These are phyloP conservation scores for Komagataea norvegica DNA, from an alignment of 1,139 yeast species.

Conservation along the genomic window DNA sequence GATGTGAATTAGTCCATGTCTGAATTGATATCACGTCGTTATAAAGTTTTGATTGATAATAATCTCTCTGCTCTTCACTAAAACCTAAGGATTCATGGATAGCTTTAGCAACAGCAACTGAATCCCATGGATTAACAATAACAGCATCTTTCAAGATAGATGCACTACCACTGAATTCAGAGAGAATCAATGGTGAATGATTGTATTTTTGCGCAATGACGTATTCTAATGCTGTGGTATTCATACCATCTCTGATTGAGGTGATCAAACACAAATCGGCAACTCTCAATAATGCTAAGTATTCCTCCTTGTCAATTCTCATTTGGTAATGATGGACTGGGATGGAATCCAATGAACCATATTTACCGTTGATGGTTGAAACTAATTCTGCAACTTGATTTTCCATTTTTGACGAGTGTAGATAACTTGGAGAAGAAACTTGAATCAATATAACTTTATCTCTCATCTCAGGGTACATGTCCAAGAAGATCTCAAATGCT, in stretches of 20 bases:
- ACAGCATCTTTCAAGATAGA: conserved; percentile 74
- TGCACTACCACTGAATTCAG: conserved; percentile 93
- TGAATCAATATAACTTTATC: conserved; percentile 86
- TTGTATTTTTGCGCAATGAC: conserved; percentile 79
- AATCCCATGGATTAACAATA: conserved; percentile 94
- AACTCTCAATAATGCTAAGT: conserved; percentile 76
- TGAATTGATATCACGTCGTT: conserved; percentile 72
- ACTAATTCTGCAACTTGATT: conserved; percentile 76
- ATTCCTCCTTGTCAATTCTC: conserved; percentile 84
- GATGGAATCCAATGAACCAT: conserved; percentile 72
- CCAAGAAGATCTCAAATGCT: conserved; percentile 77
- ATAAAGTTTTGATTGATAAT: conserved; percentile 51
- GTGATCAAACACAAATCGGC: conserved; percentile 91
- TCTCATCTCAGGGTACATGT: conserved; percentile 89
- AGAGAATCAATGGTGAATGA: conserved; percentile 72
- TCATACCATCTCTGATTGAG: conserved; percentile 93
- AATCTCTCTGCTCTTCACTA: conserved; percentile 39
- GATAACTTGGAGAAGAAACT: conserved; percentile 65
- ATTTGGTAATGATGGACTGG: conserved; percentile 92
- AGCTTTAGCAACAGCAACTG: conserved; percentile 85
- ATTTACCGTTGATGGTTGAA: conserved; percentile 73
- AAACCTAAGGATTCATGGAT: conserved; percentile 63
- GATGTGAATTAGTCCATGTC: conserved; percentile 68
- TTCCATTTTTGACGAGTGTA: conserved; percentile 52
- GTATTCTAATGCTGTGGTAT: conserved; percentile 88